These are phyloP conservation scores for Cyclotella choctawhatcheeana DNA, from an alignment of 108 stramenopile genomes.

Conservation along the genomic window DNA sequence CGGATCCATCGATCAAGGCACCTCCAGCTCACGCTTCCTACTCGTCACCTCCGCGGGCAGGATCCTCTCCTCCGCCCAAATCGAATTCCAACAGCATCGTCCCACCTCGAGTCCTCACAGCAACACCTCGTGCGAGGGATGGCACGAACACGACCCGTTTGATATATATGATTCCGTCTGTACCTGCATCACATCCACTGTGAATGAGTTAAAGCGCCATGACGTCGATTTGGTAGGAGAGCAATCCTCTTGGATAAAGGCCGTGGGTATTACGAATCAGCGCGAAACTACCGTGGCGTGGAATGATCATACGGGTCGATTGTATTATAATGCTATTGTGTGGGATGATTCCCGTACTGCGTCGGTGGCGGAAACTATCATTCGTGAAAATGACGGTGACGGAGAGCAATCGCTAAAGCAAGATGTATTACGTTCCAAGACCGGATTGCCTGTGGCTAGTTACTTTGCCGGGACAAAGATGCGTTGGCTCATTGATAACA, in stretches of 20 bases:
- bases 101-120: constrained; percentile 49
- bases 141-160: constrained; percentile 85
- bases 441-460: constrained; percentile 94
- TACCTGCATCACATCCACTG: constrained; percentile 58
- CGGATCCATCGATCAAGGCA: constrained; percentile 98
- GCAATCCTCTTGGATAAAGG: constrained; percentile 38
- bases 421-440: constrained; percentile 82
- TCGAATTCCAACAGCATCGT: constrained; percentile 92
- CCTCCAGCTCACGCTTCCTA: constrained; percentile 91
- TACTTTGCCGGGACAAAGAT: constrained; percentile 98
- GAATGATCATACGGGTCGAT: constrained; percentile 88
- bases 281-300: constrained; percentile 97
- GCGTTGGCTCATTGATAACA: constrained; percentile 93
- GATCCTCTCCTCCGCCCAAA: constrained; percentile 82
- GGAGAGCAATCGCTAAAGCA: constrained; percentile 10
- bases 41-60: constrained; percentile 78
- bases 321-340: constrained; percentile 96
- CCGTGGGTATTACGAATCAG: constrained; percentile 99
- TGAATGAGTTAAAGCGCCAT: constrained; percentile 42
- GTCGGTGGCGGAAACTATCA: constrained; percentile 75
- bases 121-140: constrained; percentile 19
- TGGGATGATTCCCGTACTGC: constrained; percentile 96
- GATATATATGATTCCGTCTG: constrained; percentile 80
- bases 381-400: constrained; percentile 45
- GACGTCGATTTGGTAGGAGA: constrained; percentile 23